Evolutionary conservation across 2,329 filamentous ascomycete genomes (phyloP), one percentile per base, ranked within the genome.

Genomic region (Colletotrichum brevisporum): DNA sequence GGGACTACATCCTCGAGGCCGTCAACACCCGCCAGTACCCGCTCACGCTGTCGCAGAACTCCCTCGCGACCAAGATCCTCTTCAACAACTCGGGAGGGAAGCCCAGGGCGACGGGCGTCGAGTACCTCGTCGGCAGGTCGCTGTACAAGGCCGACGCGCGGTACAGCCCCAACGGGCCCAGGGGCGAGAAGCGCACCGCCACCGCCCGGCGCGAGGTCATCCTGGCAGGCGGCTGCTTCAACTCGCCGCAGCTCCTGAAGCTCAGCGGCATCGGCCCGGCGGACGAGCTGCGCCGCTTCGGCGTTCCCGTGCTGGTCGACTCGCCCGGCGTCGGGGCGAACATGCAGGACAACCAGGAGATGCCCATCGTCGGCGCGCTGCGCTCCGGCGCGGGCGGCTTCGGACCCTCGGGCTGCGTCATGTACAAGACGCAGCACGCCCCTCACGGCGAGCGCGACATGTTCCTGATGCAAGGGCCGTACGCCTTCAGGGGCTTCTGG

Each of bases 401-500:
- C 0, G 70, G 70, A 55, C 52, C 68, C 47, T 77, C 78, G 9
- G 68, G 76, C 15, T 77, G 83, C 58, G 82, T 60, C 39, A 60
- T 64, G 52, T 67, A 67, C 51, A 60, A 56, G 52, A 61, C 63
- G 2, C 16, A 36, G 12, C 63, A 61, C 0, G 78, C 82, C 1
- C 78, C 76, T 1, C 74, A 83, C 10, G 80, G 81, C 36, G 82
- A 84, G 45, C 84, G 79, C 27, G 88, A 90, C 71, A 75, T 88
- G 24, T 85, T 89, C 72, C 77, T 89, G 61, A 85, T 84, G 60
- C 87, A 88, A 15, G 86, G 83, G 0, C 86, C 85, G 3, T 83
- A 84, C 69, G 81, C 83, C 74, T 88, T 88, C 81, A 78, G 79
- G 18, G 85, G 86, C 18, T 88, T 88, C 78, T 89, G 84, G 80